Base-by-base conservation (phyloP, 2,329 filamentous ascomycete species). In the Trichoderma breve region DNA sequence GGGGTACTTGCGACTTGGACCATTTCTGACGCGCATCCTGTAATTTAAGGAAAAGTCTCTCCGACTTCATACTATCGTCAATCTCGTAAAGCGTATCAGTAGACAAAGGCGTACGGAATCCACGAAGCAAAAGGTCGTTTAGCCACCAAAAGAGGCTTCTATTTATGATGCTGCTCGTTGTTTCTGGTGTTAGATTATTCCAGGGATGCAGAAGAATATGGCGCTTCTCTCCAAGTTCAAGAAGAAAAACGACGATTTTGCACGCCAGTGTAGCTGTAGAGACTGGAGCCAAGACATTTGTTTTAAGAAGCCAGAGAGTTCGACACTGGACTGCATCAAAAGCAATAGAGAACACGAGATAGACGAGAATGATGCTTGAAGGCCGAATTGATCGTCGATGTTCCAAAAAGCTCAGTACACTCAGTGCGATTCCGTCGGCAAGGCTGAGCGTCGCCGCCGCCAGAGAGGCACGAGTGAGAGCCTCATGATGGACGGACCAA, bases 71-170 rank as follows among this genome's bases (percentile, higher is more conserved):
- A 14, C 71, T 36, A 6, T 71, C 72, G 18, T 76, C 75, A 5
- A 77, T 28, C 2, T 53, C 53, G 55, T 74, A 71, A 1, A 74
- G 68, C 32, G 74, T 71, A 14, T 72, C 47, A 34, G 74, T 24
- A 3, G 73, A 70, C 7, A 77, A 71, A 26, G 47, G 26, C 5
- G 36, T 43, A 32, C 57, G 47, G 47, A 76, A 76, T 6, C 79
- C 79, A 12, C 71, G 72, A 11, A 72, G 53, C 67, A 82, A 78
- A 1, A 80, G 69, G 6, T 74, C 62, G 55, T 80, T 80, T 28
- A 81, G 61, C 80, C 80, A 82, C 78, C 78, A 80, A 57, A 81
- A 79, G 14, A 81, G 70, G 24, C 77, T 79, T 28, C 78, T 74
- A 71, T 77, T 80, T 43, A 81, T 73, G 47, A 79, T 68, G n/a